These are phyloP conservation scores for Glycine tomentella DNA, from an alignment of 306 rosid species.

Conservation along the genomic window DNA sequence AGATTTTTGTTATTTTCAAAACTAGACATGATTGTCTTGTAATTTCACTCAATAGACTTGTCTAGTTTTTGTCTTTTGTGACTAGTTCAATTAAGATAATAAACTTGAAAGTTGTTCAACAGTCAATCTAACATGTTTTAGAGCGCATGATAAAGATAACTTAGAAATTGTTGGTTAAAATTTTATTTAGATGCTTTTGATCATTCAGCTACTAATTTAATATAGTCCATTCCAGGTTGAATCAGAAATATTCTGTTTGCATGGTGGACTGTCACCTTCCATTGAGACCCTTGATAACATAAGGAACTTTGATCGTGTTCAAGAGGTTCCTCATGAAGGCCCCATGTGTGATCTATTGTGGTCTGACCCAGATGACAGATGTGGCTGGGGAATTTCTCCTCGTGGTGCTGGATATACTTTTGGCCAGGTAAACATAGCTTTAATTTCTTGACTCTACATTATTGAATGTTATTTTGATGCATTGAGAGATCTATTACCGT, in stretches of 20 bases:
- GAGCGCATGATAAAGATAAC: neutral
- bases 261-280: slow-evolving; percentile 98
- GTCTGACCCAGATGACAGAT: slow-evolving; percentile 99
- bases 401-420: slow-evolving; percentile 99
- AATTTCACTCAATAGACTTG: slow-evolving; percentile 17
- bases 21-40: slow-evolving; percentile 3
- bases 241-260: slow-evolving; percentile 97
- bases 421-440: slow-evolving; percentile 79
- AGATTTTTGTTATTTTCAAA: slow-evolving; percentile 13
- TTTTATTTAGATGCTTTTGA: slow-evolving; percentile 34
- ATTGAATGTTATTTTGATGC: slow-evolving; percentile 31
- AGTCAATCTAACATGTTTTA: too few species aligned
- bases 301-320: slow-evolving; percentile 98
- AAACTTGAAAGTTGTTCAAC: too few species aligned
- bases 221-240: slow-evolving; percentile 71
- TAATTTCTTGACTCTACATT: slow-evolving; percentile 18
- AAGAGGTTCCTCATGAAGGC: slow-evolving; percentile 99
- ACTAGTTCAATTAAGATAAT: slow-evolving; percentile 16
- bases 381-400: slow-evolving; percentile 99
- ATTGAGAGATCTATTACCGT: slow-evolving; percentile 15
- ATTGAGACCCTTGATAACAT: slow-evolving; percentile 97
- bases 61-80: slow-evolving; percentile 25
- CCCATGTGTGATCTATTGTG: slow-evolving; percentile 99
- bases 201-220: slow-evolving; percentile 35
- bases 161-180: slow-evolving; percentile 12